These are phyloP conservation scores for Solanum paucissectum DNA, from an alignment of 257 asterid species.

Conservation along the genomic window DNA sequence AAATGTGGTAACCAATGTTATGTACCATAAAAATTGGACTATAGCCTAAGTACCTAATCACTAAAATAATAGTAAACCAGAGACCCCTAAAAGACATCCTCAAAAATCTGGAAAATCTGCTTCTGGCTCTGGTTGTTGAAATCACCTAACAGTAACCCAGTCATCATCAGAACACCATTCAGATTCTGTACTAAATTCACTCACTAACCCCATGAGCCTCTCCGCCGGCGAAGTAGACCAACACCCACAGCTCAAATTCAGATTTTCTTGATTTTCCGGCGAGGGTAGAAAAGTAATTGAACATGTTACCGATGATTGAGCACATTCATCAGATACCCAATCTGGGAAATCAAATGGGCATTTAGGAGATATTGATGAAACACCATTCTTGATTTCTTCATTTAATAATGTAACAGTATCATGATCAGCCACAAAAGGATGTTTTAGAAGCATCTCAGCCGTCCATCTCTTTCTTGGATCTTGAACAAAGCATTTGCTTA, in stretches of 20 bases:
- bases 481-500: slow-evolving; percentile 43
- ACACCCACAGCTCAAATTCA: slow-evolving; percentile 6
- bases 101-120: slow-evolving; percentile 6
- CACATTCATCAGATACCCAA: slow-evolving; percentile 27
- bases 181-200: slow-evolving; percentile 4
- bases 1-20: not conserved
- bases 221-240: slow-evolving; percentile 19
- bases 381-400: not conserved
- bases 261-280: slow-evolving; percentile 3
- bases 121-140: not conserved
- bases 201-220: slow-evolving; percentile 28
- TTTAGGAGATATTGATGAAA: slow-evolving; percentile 41
- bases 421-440: slow-evolving; percentile 41
- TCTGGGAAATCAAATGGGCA: slow-evolving; percentile 65
- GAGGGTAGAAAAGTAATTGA: slow-evolving; percentile 35
- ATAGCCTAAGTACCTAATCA: not conserved
- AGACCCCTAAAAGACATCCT: slow-evolving; percentile 7
- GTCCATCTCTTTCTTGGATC: slow-evolving; percentile 73
- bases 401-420: slow-evolving; percentile 3
- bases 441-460: slow-evolving; percentile 82
- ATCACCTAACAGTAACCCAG: slow-evolving; percentile 64
- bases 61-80: not conserved
- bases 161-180: slow-evolving; percentile 46
- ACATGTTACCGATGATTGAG: slow-evolving; percentile 10
- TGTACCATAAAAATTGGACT: not conserved